These are phyloP conservation scores for Candida argentea DNA, from an alignment of 805 yeast genomes.

Conservation along the genomic window DNA sequence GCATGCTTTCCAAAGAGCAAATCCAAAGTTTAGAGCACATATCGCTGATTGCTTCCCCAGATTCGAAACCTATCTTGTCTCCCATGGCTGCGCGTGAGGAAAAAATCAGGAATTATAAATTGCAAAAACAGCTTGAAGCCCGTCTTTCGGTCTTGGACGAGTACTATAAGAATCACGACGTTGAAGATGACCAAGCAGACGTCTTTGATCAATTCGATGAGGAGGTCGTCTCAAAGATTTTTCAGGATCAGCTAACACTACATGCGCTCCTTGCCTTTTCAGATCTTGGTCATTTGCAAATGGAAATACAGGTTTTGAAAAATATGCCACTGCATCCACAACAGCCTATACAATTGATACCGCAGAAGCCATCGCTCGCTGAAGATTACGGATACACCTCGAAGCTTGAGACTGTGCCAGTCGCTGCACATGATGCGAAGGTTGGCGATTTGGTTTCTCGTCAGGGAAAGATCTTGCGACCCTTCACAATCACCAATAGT, in stretches of 20 bases:
- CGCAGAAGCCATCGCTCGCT: conserved; percentile 4
- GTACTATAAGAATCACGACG: conserved; percentile 11
- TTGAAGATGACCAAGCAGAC: conserved; percentile 30
- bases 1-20: conserved; percentile 29
- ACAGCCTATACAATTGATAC: conserved; percentile 2
- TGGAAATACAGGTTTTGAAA: conserved; percentile 58
- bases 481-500: conserved; percentile 61
- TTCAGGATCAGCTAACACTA: conserved; percentile 44
- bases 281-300: conserved; percentile 44
- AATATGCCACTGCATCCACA: conserved; percentile 17
- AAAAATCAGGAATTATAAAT: conserved; percentile 59
- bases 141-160: conserved; percentile 32
- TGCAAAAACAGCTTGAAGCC: conserved; percentile 42
- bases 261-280: conserved; percentile 45
- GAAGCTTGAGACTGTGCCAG: conserved; percentile 40
- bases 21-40: conserved; percentile 34
- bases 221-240: conserved; percentile 47
- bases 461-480: conserved; percentile 71
- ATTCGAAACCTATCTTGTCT: conserved; percentile 13
- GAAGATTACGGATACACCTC: conserved; percentile 49
- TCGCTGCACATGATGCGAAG: conserved; percentile 21
- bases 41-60: conserved; percentile 23
- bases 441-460: conserved; percentile 41
- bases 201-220: conserved; percentile 51
- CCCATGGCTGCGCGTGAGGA: conserved; percentile 49